Conservation (phyloP, 2,329 filamentous ascomycete species). For the Seiridium unicorne region DNA sequence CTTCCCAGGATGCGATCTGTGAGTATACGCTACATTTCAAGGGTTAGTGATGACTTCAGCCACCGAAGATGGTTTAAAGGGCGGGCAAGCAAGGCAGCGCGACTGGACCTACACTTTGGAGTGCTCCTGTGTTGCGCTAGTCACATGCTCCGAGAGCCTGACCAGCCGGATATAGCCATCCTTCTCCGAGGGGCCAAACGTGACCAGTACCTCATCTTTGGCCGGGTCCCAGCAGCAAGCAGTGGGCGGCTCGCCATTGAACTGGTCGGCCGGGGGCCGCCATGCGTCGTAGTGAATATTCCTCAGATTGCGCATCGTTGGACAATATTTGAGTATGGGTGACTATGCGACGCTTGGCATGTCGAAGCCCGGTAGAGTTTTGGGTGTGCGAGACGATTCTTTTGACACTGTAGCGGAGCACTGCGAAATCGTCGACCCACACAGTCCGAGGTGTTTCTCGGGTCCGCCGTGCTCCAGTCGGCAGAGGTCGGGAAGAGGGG, state of each 20-base stretch:
- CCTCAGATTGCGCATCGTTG: slow-evolving; percentile 82
- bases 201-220: slow-evolving; percentile 75
- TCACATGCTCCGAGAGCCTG: slow-evolving; percentile 46
- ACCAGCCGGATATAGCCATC: slow-evolving; percentile 72
- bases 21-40: slow-evolving; percentile 11
- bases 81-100: background rate
- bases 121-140: slow-evolving; percentile 24
- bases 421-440: background rate
- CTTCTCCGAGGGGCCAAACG: slow-evolving; percentile 74
- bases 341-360: background rate
- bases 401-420: background rate
- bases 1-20: slow-evolving; percentile 82
- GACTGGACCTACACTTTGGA: slow-evolving; percentile 36
- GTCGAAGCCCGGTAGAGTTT: slow-evolving; percentile 1
- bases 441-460: slow-evolving; percentile 7
- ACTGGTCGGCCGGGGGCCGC: slow-evolving; percentile 49
- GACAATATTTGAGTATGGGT: background rate
- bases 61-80: background rate
- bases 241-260: slow-evolving; percentile 55
- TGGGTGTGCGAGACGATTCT: background rate
- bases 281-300: slow-evolving; percentile 71
- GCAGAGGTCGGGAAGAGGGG: background rate
- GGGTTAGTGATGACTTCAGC: background rate
- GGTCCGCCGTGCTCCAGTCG: background rate
- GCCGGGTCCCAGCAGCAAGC: slow-evolving; percentile 84